These are phyloP conservation scores for Cyclotella sp. DNA, from an alignment of 108 stramenopile species.

Conservation along the genomic window DNA sequence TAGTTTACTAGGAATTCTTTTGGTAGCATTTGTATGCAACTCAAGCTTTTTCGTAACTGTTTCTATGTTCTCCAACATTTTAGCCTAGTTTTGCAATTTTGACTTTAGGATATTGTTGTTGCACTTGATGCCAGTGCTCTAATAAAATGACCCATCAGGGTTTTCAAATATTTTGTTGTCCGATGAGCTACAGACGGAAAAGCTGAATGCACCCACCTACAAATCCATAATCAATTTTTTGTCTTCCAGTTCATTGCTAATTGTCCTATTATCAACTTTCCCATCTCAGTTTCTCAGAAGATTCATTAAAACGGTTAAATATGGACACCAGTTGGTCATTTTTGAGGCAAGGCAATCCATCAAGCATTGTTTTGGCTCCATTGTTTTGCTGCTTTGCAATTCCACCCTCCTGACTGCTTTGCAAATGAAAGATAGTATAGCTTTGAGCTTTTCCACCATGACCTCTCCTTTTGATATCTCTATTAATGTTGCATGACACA, in stretches of 20 bases:
- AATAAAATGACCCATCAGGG: background rate
- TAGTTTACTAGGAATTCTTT: slow-evolving; percentile 3
- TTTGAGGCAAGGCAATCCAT: slow-evolving; percentile 5
- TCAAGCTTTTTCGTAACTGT: slow-evolving; percentile 16
- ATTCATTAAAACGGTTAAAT: background rate
- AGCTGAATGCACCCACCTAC: slow-evolving; percentile 3
- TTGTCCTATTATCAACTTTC: slow-evolving; percentile 1
- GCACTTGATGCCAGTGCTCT: slow-evolving; percentile 23
- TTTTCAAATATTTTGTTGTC: background rate
- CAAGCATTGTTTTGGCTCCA: background rate
- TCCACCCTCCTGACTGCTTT: slow-evolving; percentile 1
- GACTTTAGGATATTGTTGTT: slow-evolving; percentile 11
- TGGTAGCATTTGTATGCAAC: slow-evolving; percentile 14
- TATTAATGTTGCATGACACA: slow-evolving; percentile 1
- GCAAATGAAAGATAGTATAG: background rate
- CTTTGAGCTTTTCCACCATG: slow-evolving; percentile 27
- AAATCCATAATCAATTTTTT: slow-evolving; percentile 2
- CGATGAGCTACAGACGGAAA: background rate
- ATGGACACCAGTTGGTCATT: slow-evolving; percentile 11
- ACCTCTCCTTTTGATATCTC: slow-evolving; percentile 12
- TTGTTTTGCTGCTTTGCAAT: slow-evolving; percentile 4
- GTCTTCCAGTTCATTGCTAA: slow-evolving; percentile 10
- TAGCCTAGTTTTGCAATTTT: background rate
- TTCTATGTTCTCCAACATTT: slow-evolving; percentile 4
- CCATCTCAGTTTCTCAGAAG: slow-evolving; percentile 8